Conservation (phyloP, 2,329 filamentous ascomycete genomes). For the Gnomoniopsis sp. region DNA sequence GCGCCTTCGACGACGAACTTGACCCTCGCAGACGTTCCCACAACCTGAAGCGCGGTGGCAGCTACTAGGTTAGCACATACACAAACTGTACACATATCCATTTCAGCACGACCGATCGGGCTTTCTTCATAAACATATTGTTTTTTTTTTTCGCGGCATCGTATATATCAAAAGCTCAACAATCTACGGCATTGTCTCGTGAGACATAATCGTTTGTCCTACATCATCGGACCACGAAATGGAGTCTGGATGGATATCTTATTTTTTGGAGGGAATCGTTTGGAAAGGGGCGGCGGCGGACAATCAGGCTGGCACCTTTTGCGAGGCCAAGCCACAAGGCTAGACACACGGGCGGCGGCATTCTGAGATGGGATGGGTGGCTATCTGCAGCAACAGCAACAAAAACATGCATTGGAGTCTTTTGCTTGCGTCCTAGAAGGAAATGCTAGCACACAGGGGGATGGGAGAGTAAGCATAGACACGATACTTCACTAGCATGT, state of each 20-base stretch:
- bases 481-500: neutral
- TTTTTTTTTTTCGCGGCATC: conserved; percentile 1
- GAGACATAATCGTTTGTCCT: neutral
- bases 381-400: conserved; percentile 10
- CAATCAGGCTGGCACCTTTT: conserved; percentile 9
- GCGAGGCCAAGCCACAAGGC: neutral
- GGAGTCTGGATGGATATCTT: neutral
- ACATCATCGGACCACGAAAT: neutral
- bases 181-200: neutral
- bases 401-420: neutral
- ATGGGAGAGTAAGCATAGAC: neutral
- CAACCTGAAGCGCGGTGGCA: conserved; percentile 43
- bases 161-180: conserved; percentile 11
- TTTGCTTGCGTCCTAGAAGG: neutral
- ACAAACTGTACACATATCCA: neutral
- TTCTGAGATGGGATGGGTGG: neutral
- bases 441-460: neutral
- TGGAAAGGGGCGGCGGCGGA: neutral
- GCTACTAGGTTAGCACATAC: neutral
- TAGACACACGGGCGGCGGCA: neutral
- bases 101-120: neutral
- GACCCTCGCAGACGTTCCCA: conserved; percentile 28
- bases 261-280: neutral
- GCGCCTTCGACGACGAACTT: conserved; percentile 42
- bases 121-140: too few relatives aligned